These are phyloP conservation scores for Perkinsela sp. DNA, from an alignment of 208 protist species.

Conservation along the genomic window DNA sequence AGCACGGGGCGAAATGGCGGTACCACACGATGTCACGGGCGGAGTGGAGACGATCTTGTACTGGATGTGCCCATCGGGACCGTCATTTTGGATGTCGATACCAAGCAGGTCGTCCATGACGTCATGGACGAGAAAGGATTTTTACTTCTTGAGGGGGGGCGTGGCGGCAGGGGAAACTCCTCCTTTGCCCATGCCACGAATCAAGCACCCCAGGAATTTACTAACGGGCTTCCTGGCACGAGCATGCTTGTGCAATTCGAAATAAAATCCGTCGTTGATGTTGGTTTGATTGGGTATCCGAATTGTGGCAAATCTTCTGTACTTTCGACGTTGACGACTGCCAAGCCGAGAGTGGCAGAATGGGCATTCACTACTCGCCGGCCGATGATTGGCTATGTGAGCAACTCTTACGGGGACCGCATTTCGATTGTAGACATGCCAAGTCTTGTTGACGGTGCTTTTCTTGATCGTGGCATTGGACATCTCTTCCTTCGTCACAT, in stretches of 20 bases:
- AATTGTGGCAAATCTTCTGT: slow-evolving; percentile 71
- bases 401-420: slow-evolving; percentile 40
- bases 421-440: slow-evolving; percentile 59
- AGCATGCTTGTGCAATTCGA: slow-evolving; percentile 59
- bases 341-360: slow-evolving; percentile 39
- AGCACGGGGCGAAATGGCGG: slow-evolving; percentile 24
- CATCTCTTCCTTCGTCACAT: slow-evolving; percentile 68
- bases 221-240: slow-evolving; percentile 53
- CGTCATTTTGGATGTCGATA: slow-evolving; percentile 55
- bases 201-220: slow-evolving; percentile 53
- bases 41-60: slow-evolving; percentile 25
- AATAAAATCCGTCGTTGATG: slow-evolving; percentile 63
- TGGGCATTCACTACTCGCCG: slow-evolving; percentile 67
- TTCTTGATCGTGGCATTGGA: slow-evolving; percentile 48
- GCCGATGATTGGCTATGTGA: slow-evolving; percentile 49
- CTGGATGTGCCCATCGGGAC: slow-evolving; percentile 48
- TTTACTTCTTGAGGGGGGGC: slow-evolving; percentile 48
- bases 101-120: slow-evolving; percentile 53
- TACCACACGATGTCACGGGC: slow-evolving; percentile 29
- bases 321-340: slow-evolving; percentile 44
- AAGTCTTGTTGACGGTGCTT: slow-evolving; percentile 62
- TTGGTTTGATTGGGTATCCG: slow-evolving; percentile 60
- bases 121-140: slow-evolving; percentile 34
- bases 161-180: slow-evolving; percentile 62
- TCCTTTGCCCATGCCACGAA: slow-evolving; percentile 55